Conservation (phyloP, 2,329 filamentous ascomycete genomes). For the Colletotrichum sojae region DNA sequence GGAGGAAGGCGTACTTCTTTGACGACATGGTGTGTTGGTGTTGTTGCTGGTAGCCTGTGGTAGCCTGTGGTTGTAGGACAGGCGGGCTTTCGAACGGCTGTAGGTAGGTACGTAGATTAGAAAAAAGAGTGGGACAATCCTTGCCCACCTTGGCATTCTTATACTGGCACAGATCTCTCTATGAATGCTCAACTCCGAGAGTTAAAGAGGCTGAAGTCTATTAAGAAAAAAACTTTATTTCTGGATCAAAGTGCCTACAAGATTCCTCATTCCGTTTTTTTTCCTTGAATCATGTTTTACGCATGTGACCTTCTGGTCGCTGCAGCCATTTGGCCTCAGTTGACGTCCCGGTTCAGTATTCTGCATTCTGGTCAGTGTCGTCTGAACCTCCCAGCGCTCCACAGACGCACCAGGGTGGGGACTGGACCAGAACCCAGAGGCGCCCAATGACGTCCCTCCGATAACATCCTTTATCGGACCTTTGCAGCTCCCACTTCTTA, state of each 20-base stretch:
- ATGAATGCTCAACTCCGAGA: too few relatives aligned
- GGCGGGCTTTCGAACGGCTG: neutral
- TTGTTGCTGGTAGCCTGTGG: neutral
- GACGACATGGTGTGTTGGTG: constrained; percentile 57
- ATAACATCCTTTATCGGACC: constrained; percentile 40
- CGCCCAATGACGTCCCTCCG: constrained; percentile 16
- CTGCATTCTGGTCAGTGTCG: too few relatives aligned
- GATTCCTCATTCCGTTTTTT: too few relatives aligned
- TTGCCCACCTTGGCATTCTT: too few relatives aligned
- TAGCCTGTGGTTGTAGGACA: neutral
- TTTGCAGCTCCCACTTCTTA: constrained; percentile 40
- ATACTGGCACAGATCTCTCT: too few relatives aligned
- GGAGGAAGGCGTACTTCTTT: constrained; percentile 77
- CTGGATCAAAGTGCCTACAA: too few relatives aligned
- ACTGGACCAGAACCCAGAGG: neutral
- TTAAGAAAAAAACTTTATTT: too few relatives aligned
- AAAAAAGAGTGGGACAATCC: neutral
- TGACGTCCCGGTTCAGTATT: neutral
- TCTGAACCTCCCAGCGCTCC: constrained; percentile 29
- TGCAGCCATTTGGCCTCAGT: constrained; percentile 9
- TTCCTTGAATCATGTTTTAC: too few relatives aligned
- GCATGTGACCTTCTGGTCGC: too few relatives aligned
- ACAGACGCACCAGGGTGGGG: constrained; percentile 15
- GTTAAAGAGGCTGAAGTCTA: too few relatives aligned
- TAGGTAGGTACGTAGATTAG: too few relatives aligned